These are phyloP conservation scores for Neoboletus magnificus DNA, from an alignment of 768 basidiomycete species.

Conservation along the genomic window DNA sequence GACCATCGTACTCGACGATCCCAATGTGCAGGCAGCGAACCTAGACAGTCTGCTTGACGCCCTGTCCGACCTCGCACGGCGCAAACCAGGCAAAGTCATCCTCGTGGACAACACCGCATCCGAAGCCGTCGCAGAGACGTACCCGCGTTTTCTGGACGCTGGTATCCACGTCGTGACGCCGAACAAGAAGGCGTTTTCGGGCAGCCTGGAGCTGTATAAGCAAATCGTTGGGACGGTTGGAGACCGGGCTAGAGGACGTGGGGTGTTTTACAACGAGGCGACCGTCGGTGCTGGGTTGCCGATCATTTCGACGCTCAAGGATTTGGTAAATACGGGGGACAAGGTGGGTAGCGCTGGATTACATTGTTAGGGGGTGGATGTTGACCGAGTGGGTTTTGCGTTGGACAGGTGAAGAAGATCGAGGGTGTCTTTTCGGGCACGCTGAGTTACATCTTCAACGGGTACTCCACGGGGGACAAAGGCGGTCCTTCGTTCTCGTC, in stretches of 20 bases:
- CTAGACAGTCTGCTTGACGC: constrained; percentile 39
- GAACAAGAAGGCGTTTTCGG: constrained; percentile 96
- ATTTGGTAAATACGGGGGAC: constrained; percentile 89
- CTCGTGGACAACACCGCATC: constrained; percentile 92
- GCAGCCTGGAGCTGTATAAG: constrained; percentile 61
- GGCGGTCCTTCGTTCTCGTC: constrained; percentile 81
- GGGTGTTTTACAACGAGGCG: constrained; percentile 78
- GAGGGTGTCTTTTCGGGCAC: constrained; percentile 99
- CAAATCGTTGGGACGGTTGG: constrained; percentile 52
- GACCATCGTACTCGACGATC: constrained; percentile 46
- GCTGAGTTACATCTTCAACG: constrained; percentile 98
- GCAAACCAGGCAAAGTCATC: constrained; percentile 51
- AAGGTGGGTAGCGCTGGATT: constrained; percentile 47
- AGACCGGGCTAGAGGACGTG: constrained; percentile 28
- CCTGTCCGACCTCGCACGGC: constrained; percentile 44
- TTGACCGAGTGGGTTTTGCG: background rate
- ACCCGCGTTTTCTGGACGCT: constrained; percentile 72
- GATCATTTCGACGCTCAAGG: constrained; percentile 87
- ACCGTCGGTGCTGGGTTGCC: constrained; percentile 97
- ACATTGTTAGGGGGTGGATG: background rate
- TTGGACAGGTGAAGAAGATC: constrained; percentile 70
- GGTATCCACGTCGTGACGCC: constrained; percentile 92
- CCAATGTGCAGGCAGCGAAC: constrained; percentile 34
- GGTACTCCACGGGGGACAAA: constrained; percentile 72
- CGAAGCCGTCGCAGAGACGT: constrained; percentile 72